These are phyloP conservation scores for Marasmius oreades DNA, from an alignment of 1,284 basidiomycete species.

Conservation along the genomic window DNA sequence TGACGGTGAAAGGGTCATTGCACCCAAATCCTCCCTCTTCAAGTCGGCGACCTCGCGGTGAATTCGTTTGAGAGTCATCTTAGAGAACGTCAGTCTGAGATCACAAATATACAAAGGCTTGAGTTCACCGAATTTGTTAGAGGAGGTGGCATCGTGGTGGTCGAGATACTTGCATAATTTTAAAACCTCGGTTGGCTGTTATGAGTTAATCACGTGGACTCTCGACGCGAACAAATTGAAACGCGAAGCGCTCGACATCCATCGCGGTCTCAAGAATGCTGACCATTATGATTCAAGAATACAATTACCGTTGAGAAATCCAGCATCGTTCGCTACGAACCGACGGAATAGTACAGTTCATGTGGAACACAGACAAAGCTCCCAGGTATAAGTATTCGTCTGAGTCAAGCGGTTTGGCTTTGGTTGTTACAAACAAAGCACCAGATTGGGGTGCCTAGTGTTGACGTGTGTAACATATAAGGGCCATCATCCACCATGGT, in stretches of 20 bases:
- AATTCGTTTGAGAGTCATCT: slow-evolving; percentile 87
- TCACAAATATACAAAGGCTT: background rate
- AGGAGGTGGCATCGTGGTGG: slow-evolving; percentile 7
- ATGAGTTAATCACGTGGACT: background rate
- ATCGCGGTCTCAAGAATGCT: too few species aligned
- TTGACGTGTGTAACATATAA: background rate
- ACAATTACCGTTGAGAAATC: too few species aligned
- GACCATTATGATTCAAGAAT: too few species aligned
- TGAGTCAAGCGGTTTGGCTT: too few species aligned
- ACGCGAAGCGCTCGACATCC: too few species aligned
- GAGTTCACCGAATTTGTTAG: slow-evolving; percentile 3
- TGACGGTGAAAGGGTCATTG: slow-evolving; percentile 67
- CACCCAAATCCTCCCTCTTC: slow-evolving; percentile 79
- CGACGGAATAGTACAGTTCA: too few species aligned
- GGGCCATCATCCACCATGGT: background rate
- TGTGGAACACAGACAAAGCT: too few species aligned
- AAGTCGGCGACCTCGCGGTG: slow-evolving; percentile 84
- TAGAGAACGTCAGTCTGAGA: background rate
- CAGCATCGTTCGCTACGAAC: too few species aligned
- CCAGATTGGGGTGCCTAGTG: too few species aligned
- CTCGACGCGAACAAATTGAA: too few species aligned
- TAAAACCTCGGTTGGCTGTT: background rate
- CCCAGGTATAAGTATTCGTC: too few species aligned
- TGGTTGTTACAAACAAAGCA: too few species aligned
- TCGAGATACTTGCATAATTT: background rate